Evolutionary conservation across 163 green algal genomes (phyloP), one percentile per base, ranked within the genome.

Genomic region (Smithsoniella earleae): DNA sequence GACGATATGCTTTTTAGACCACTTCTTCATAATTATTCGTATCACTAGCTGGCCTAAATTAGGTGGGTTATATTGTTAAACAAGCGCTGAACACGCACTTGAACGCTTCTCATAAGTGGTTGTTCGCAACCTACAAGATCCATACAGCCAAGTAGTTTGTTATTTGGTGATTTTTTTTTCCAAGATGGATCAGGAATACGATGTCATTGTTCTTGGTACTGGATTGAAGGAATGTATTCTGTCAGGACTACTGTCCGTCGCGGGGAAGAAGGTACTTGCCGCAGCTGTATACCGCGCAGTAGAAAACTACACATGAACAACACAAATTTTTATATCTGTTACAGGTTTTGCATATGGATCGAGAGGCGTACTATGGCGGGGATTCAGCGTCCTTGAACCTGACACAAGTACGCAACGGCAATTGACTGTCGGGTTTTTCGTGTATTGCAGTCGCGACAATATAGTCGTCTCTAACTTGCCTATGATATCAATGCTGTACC

Each of bases 181-280:
- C n/a, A 69, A 43, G 0, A 97, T 97, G 93, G 89, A 98, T 72
- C 84, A 96, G 72, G 78, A 89, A 13, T 98, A 98, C 69, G 93
- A 98, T 76, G 93, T 86, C 18, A 96, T 98, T 62, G 91, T 98
- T 43, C 83, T 98, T 33, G 94, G 94, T 36, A 99, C 94, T 2
- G 95, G 95, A 0, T 83, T 99, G 22, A 99, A 98, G 80, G 95
- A 99, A 73, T 99, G 95, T 83, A 96, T 98, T 66, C 86, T 99
- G 66, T 89, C 77, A 37, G 95, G 95, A 4, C 84, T 99, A 52
- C 88, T 99, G 36, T 96, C 87, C 13, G 93, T 98, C 34, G 86
- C 93, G 43, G 88, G 90, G 2, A 78, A 91, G 22, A 99, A 99
- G 89, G 92, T 95, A 55, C 6, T 25, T 10, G 62, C 4, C 27